Base-by-base conservation (phyloP, 208 protist species). In the Angomonas deanei region DNA sequence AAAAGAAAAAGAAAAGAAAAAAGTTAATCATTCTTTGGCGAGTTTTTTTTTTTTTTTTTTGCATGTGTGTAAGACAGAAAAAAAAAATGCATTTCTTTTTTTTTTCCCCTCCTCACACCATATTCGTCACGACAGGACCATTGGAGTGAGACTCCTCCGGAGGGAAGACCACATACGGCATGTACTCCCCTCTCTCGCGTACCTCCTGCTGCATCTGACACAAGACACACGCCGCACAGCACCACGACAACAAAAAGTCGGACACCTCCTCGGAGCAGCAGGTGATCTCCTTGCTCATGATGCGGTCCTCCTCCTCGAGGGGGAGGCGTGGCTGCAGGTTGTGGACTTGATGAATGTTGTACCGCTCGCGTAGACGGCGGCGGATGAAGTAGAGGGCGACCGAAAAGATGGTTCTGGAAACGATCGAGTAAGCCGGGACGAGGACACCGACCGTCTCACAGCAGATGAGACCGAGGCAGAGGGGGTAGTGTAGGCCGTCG, bases 331-430 rank as follows among this genome's bases (percentile, higher is more conserved):
- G n/a, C n/a, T n/a, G n/a, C n/a, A n/a, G n/a, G n/a, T n/a, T n/a
- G n/a, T n/a, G n/a, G n/a, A n/a, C n/a, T 42, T n/a, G 11, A 15
- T 30, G 50, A 28, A 56, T 56, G 50, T 56, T 56, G 23, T 56
- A 56, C 21, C 50, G 50, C 50, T 4, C 23, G 5, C 50, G 50
- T 3, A 56, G 11, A 28, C 27, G 23, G 2, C 50, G 50, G 21
- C 50, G 50, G 19, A 56, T 2, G 4, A 28, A 32, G 50, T 31
- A 56, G 21, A 33, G 13, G 36, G 36, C 36, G 36, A 42, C 36
- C 11, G 11, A 8, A 15, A 42, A 42, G 15, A 42, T 42, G 36
- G 36, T 42, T 8, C 36, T 42, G 8, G 36, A 42, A 42, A 42
- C 36, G 15, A 42, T 15, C 11, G 11, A n/a, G 50, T 4, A 5